Evolutionary conservation across 345 rosid species (phyloP), one percentile per base, ranked within the genome.

Genomic region (Eucalyptus caleyi): DNA sequence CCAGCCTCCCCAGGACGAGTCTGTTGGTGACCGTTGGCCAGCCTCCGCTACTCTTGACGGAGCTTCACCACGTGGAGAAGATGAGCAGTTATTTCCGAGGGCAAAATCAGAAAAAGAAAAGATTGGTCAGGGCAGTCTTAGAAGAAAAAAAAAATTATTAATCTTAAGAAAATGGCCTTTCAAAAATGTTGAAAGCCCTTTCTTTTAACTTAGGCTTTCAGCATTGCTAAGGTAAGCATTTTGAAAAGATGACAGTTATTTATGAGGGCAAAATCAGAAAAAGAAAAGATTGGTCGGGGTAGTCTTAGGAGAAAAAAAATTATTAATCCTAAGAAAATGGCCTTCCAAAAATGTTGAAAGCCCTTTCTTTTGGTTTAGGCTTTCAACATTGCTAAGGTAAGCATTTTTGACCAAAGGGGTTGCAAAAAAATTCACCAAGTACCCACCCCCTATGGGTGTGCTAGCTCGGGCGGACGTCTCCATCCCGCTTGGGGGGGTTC

Each of bases 351-450:
- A 47, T 47, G 49, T 47, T 47, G 49, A 47, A 47, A 47, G 49
- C 13, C 49, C 49, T 47, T 47, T 47, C 12, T 47, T 47, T 47
- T 47, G 13, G 49, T 4, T 47, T 47, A 47, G 49, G 49, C 49
- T 45, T 45, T 45, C 11, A 45, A 11, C 11, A 1, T 3, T 45
- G 49, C 49, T 45, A 45, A 45, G 49, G 49, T 45, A 45, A 45
- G 49, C 49, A 10, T 47, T 47, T 59, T 24, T 59, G 30, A 26
- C n/a, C 16, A 6, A 60, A 60, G 67, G 15, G n/a, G 4, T 11
- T 26, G 1, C 7, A 6, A 26, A 60, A 60, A 26, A 60, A 12
- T 60, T 26, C 6, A 4, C 4, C 0, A 11, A 60, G 2, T 5
- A 60, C 7, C 50, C 50, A 49, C 50, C 5, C 50, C 1, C 50